phyloP scores from a whole-genome alignment of 441 rosid species.

The Omphalea diandra region DNA sequence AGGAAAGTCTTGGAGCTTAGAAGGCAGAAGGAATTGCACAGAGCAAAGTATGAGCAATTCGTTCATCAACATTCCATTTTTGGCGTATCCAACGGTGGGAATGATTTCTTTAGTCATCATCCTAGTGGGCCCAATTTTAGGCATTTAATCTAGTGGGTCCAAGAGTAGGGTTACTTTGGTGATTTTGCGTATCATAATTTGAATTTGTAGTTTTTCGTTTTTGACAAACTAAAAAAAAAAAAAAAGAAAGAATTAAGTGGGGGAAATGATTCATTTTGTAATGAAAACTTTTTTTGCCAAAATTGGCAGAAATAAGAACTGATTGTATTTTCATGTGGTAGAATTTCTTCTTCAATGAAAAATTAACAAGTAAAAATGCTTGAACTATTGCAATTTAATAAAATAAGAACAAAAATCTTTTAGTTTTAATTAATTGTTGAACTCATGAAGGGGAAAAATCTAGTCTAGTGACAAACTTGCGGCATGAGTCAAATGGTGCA shows the following conservation, averaged over 20 bases:
- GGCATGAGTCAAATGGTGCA: slow-evolving; percentile 1
- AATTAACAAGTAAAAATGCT: background rate
- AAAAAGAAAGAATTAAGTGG: slow-evolving; percentile 19
- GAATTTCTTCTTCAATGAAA: background rate
- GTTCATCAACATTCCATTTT: slow-evolving; percentile 50
- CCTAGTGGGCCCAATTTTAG: slow-evolving; percentile 53
- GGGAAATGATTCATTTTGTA: too few relatives aligned
- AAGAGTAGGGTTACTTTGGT: slow-evolving; percentile 8
- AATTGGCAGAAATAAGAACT: slow-evolving; percentile 19
- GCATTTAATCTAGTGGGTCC: slow-evolving; percentile 52
- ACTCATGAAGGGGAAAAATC: background rate
- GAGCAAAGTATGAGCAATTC: slow-evolving; percentile 53
- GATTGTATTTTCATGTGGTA: background rate
- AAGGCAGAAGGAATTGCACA: slow-evolving; percentile 67
- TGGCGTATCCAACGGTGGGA: slow-evolving; percentile 56
- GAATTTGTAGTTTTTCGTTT: slow-evolving; percentile 25
- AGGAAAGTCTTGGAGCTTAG: slow-evolving; percentile 87
- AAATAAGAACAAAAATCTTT: background rate
- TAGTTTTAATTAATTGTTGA: background rate
- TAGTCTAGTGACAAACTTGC: background rate
- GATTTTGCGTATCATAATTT: slow-evolving; percentile 17
- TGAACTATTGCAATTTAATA: too few relatives aligned
- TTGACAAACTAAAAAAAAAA: background rate
- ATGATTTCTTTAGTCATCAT: slow-evolving; percentile 68
- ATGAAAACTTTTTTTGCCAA: slow-evolving; percentile 18